Evolutionary conservation across 2,329 filamentous ascomycete genomes (phyloP).

Genomic region (Colletotrichum kahawae): DNA sequence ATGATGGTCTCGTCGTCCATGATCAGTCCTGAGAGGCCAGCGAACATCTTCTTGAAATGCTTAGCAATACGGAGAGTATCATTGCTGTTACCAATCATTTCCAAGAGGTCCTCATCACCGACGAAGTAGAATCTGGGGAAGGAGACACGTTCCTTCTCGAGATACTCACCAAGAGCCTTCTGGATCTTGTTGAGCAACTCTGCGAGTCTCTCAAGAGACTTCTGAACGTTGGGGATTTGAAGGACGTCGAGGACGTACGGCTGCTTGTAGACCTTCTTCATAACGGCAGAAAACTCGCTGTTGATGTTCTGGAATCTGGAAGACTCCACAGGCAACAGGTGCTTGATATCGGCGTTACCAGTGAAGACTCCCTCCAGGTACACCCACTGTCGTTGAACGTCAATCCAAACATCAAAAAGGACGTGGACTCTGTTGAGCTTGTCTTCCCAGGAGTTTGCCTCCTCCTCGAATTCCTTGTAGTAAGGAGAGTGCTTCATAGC

Average conservation of each 20-base stretch:
- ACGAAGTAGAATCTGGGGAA: slow-evolving; percentile 99
- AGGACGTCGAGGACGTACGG: slow-evolving; percentile 95
- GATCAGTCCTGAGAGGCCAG: slow-evolving; percentile 85
- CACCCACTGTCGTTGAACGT: slow-evolving; percentile 99
- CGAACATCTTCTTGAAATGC: slow-evolving; percentile 99
- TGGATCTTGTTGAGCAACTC: slow-evolving; percentile 99
- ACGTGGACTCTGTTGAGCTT: slow-evolving; percentile 97
- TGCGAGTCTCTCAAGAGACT: slow-evolving; percentile 93
- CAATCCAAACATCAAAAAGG: slow-evolving; percentile 99
- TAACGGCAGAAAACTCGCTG: slow-evolving; percentile 96
- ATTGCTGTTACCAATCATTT: slow-evolving; percentile 99
- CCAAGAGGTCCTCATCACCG: slow-evolving; percentile 94
- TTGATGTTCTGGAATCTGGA: slow-evolving; percentile 99
- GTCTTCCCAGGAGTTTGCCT: slow-evolving; percentile 96
- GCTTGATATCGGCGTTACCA: slow-evolving; percentile 98
- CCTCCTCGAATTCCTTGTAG: slow-evolving; percentile 99
- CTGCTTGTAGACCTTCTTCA: slow-evolving; percentile 99
- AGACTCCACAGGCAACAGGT: slow-evolving; percentile 93
- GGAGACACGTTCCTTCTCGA: slow-evolving; percentile 95
- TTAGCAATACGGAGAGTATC: slow-evolving; percentile 96
- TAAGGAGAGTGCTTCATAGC: slow-evolving; percentile 99
- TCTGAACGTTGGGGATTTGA: slow-evolving; percentile 93
- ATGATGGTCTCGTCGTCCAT: slow-evolving; percentile 93
- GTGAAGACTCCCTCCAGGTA: slow-evolving; percentile 99
- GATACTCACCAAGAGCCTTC: slow-evolving; percentile 96